These are phyloP conservation scores for Saccharomyces hybrid DNA, from an alignment of 1,139 yeast genomes.

Conservation along the genomic window DNA sequence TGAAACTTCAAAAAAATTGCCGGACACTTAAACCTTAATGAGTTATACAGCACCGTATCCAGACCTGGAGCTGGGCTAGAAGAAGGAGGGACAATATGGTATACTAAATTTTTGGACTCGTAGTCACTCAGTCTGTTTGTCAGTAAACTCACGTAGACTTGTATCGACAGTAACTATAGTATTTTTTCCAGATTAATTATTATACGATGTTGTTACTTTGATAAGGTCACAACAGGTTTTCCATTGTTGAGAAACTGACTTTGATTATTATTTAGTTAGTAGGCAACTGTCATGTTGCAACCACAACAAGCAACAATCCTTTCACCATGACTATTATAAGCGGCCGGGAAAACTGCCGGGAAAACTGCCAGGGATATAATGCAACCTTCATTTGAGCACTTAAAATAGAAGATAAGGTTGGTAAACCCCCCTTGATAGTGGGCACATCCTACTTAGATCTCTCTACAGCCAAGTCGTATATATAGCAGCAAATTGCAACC, in stretches of 20 bases:
- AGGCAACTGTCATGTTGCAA: background rate
- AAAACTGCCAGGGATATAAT: background rate
- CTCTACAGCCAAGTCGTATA: background rate
- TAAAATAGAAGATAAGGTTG: background rate
- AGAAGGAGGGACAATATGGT: background rate
- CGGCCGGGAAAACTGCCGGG: background rate
- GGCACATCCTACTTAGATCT: background rate
- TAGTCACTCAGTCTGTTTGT: background rate
- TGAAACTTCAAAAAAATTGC: too few relatives aligned
- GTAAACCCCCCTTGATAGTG: background rate
- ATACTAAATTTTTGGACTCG: background rate
- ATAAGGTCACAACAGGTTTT: background rate
- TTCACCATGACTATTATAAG: background rate
- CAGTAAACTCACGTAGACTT: background rate
- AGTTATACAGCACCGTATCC: background rate
- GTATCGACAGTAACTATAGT: background rate
- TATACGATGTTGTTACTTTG: background rate
- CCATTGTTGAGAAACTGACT: background rate
- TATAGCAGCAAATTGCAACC: background rate
- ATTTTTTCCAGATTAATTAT: background rate
- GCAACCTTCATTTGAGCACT: background rate
- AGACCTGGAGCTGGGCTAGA: background rate
- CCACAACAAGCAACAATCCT: background rate
- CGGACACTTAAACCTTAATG: background rate
- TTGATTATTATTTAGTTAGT: background rate